Base-by-base conservation (phyloP, 768 basidiomycete species). In the Dioszegia hungarica region DNA sequence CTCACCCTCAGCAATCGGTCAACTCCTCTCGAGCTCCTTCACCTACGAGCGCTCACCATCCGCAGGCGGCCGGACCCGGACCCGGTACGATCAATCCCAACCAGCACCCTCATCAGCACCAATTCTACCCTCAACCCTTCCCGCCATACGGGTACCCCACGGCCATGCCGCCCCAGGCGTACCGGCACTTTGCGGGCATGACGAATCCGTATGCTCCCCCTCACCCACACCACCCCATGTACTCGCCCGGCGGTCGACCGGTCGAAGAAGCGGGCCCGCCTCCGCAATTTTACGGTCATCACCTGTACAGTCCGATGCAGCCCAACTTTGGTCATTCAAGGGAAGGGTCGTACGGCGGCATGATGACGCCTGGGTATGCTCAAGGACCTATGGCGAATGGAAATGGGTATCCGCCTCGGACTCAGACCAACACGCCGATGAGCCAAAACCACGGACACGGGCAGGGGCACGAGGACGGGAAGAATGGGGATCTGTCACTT, bases 391-490 rank as follows among this genome's bases (percentile, higher is more conserved):
- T 69, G 60, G 55, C 56, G 31, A 65, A 65, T 52, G 64, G 64
- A 4, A 64, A 62, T 46, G 64, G 64, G 5, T 68, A 68, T 47
- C 70, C 70, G 6, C 64, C 64, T 34, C 56, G 69, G 36, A 67
- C 66, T 2, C 63, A 70, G 39, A 67, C 61, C 24, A 63, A 65
- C 20, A 70, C 68, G 3, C 68, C 68, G n/a, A 57, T 70, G 20
- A 63, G 60, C 43, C 68, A 70, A 51, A 6, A 33, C 31, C 31
- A 6, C 14, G 6, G 31, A 6, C 31, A 6, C n/a, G 44, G 45
- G 9, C 67, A 69, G 29, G 67, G 29, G 41, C 17, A 27, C 20
- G 33, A 36, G 14, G 37, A 39, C 20, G 37, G 17, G 5, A 39
- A 50, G 36, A 24, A 12, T 20, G 29, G 47, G 5, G 49, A 39